Conservation (phyloP, 306 rosid genomes). For the Coriaria nepalensis region DNA sequence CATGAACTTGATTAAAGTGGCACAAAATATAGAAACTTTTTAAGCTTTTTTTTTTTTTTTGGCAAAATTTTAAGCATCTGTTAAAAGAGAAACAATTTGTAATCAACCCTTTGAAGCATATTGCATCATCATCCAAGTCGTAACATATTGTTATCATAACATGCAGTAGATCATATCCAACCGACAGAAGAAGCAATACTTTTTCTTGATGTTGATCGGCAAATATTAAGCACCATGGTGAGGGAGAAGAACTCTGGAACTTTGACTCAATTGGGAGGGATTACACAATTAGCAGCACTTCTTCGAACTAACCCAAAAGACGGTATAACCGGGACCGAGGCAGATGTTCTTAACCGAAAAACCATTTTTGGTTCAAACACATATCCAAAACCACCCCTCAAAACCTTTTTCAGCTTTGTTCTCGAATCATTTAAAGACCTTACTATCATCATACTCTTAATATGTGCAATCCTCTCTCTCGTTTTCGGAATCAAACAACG, state of each 20-base stretch:
- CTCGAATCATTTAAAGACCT: constrained; percentile 13
- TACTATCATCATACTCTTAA: constrained; percentile 10
- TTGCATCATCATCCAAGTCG: too few relatives aligned
- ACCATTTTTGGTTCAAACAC: constrained; percentile 5
- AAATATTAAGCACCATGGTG: constrained; percentile 4
- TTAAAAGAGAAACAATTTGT: too few relatives aligned
- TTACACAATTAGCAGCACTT: background rate
- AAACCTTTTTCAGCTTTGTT: constrained; percentile 8
- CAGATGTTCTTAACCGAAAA: constrained; percentile 1
- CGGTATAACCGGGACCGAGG: constrained; percentile 4
- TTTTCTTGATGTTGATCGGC: constrained; percentile 1
- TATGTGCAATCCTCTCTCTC: constrained; percentile 11
- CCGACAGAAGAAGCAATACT: too few relatives aligned
- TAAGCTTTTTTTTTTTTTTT: too few relatives aligned
- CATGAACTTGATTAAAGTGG: too few relatives aligned
- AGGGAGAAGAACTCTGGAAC: constrained; percentile 8
- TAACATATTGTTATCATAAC: too few relatives aligned
- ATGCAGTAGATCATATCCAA: too few relatives aligned
- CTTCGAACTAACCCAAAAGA: background rate
- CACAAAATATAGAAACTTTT: too few relatives aligned
- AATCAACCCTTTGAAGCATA: too few relatives aligned
- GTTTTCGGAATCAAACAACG: constrained; percentile 16
- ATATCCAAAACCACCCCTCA: constrained; percentile 4
- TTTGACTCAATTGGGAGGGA: constrained; percentile 10
- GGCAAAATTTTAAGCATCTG: too few relatives aligned